Evolutionary conservation across 1,284 basidiomycete genomes (phyloP).

Genomic region (Fomitopsis betulina): DNA sequence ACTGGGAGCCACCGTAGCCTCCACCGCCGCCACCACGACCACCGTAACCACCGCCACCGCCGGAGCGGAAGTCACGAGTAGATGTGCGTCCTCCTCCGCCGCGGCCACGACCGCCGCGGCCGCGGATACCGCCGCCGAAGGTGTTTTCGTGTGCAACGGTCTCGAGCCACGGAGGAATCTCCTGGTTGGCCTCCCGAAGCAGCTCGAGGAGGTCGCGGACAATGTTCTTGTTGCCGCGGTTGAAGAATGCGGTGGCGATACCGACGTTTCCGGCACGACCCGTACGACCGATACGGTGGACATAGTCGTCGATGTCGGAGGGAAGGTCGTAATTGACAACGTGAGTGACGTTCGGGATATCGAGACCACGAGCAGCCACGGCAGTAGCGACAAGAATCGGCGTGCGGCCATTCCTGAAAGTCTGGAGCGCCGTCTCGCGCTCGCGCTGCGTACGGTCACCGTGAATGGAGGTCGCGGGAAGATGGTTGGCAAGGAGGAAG

Average conservation of each 20-base stretch:
- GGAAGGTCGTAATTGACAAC: constrained; percentile 99
- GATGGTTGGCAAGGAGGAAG: constrained; percentile 83
- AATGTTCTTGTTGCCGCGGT: constrained; percentile 89
- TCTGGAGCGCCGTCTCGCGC: constrained; percentile 92
- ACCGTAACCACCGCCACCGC: constrained; percentile 36
- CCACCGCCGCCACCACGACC: constrained; percentile 35
- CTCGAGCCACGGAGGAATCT: constrained; percentile 91
- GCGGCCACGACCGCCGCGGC: constrained; percentile 60
- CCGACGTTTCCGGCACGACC: constrained; percentile 99
- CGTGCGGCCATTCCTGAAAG: constrained; percentile 92
- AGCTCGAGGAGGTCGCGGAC: constrained; percentile 90
- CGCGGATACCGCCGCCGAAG: constrained; percentile 57
- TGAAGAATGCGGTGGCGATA: constrained; percentile 92
- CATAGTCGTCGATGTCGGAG: constrained; percentile 97
- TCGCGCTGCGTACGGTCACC: constrained; percentile 98
- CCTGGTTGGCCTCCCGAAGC: constrained; percentile 95
- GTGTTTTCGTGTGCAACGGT: constrained; percentile 80
- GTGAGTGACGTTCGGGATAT: constrained; percentile 99
- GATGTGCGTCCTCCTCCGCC: constrained; percentile 44
- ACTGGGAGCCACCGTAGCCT: constrained; percentile 31
- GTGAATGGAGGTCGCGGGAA: constrained; percentile 96
- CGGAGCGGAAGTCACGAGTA: constrained; percentile 43
- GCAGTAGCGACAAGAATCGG: constrained; percentile 98
- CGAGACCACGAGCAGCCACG: constrained; percentile 97
- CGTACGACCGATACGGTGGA: constrained; percentile 98